Percentiles rank a stretch among this genome's conserved stretches.
phyloP scores from a whole-genome alignment of 257 asterid species.

The Solanum corneliomulleri region DNA sequence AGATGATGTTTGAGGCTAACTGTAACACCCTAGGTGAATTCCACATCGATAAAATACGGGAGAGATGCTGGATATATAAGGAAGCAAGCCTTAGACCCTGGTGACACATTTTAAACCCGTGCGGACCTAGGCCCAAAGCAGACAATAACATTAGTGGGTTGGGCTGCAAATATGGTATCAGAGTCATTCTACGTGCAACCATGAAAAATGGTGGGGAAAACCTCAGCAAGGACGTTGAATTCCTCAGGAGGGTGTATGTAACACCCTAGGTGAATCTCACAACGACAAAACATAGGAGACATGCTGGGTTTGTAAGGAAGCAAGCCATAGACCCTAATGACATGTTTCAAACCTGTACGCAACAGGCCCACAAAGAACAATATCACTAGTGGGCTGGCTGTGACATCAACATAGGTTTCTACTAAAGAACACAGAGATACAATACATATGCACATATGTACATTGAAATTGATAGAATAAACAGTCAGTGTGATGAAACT shows the following conservation, averaged over 20 bases:
- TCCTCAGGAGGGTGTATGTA: not conserved
- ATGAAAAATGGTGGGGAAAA: not conserved
- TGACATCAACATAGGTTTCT: not conserved
- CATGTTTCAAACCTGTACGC: not conserved
- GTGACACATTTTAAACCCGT: not conserved
- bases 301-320: not conserved
- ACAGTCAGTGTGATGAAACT: not conserved
- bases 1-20: not conserved
- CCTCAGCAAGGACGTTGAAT: not conserved
- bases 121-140: not conserved
- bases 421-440: not conserved
- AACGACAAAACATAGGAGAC: not conserved
- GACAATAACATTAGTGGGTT: not conserved
- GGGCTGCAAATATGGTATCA: not conserved
- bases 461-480: not conserved
- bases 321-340: not conserved
- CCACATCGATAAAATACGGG: not conserved
- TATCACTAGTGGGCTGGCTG: not conserved
- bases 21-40: not conserved
- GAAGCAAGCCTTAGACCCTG: not conserved
- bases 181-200: not conserved
- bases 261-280: not conserved
- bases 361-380: not conserved
- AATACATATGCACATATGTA: not conserved
- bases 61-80: not conserved